Evolutionary conservation across 352 stramenopile species (phyloP), one percentile per base, ranked within the genome.

Genomic region (Phytophthora cryptogea): DNA sequence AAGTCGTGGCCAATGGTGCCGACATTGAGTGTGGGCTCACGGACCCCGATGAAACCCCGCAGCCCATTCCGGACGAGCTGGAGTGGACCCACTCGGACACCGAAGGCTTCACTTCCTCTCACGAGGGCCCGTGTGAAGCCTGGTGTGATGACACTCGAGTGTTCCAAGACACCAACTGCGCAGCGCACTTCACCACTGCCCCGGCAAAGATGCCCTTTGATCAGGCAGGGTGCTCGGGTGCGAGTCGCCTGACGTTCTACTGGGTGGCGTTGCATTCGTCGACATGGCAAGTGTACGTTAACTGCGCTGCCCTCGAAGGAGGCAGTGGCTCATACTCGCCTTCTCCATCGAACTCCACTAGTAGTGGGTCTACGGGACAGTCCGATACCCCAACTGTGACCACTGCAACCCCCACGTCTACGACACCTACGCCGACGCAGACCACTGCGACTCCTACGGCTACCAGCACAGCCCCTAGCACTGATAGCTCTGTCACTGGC

Each of bases 101-200:
- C 0, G 63, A 78, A 28, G 67, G 68, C 8, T 74, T 64, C 51
- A 71, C 64, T 14, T 28, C 64, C 13, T 63, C 58, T 4, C 63
- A 76, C 45, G 63, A 74, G 42, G 71, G 71, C 8, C 64, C 71
- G 10, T 80, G 71, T 16, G 71, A 80, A 27, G 37, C 72, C 28
- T 80, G 71, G 68, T 80, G 71, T 39, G 68, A 80, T 44, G 58
- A 70, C 30, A 72, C 56, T 4, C 56, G 40, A 27, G 71, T 75
- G 20, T 73, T 69, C 35, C 52, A 76, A 26, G 66, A 77, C 54
- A 51, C 59, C 16, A 54, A 80, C 40, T 77, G 71, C 31, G 63
- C 65, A 4, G 52, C 32, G 0, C 57, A 76, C 40, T 72, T 62
- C 45, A 66, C 67, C 31, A 61, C 58, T 13, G 54, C 47, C 8